Conservation (phyloP, 2,329 filamentous ascomycete genomes). For the Penicillium hordei region DNA sequence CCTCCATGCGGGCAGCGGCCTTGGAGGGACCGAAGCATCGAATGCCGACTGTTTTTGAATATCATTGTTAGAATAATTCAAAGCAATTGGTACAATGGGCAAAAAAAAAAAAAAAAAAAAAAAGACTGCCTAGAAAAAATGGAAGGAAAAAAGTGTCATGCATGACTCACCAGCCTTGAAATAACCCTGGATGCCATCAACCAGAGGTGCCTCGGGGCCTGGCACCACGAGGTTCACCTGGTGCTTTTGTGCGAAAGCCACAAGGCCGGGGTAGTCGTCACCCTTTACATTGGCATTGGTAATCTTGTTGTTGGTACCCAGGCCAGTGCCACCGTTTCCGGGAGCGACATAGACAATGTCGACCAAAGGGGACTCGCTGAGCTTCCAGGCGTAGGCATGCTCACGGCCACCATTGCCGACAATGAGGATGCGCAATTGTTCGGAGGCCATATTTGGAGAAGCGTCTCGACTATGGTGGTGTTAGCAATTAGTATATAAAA, state of each 20-base stretch:
- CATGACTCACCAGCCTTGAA: conserved; percentile 61
- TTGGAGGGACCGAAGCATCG: conserved; percentile 82
- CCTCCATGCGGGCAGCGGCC: conserved; percentile 85
- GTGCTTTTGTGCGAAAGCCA: conserved; percentile 71
- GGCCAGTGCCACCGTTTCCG: conserved; percentile 84
- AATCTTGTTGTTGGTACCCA: conserved; percentile 57
- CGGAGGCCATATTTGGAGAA: conserved; percentile 40
- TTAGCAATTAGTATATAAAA: conserved; percentile 18
- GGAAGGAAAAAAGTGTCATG: not conserved
- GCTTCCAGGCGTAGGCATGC: conserved; percentile 91
- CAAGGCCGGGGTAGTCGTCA: conserved; percentile 75
- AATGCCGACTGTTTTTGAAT: conserved; percentile 59
- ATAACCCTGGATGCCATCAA: conserved; percentile 82
- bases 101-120: not conserved
- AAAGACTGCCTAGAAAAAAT: too few relatives aligned
- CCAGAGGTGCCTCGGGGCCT: conserved; percentile 89
- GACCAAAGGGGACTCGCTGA: conserved; percentile 77
- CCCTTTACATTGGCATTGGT: conserved; percentile 71
- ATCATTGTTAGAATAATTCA: conserved; percentile 10
- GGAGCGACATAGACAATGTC: conserved; percentile 68
- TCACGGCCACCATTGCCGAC: conserved; percentile 93
- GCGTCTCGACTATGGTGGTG: conserved; percentile 24
- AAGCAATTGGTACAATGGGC: not conserved
- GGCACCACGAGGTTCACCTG: conserved; percentile 80
- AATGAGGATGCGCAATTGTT: conserved; percentile 70